Conservation (phyloP, 2,329 filamentous ascomycete genomes). For the Venturia carpophila region DNA sequence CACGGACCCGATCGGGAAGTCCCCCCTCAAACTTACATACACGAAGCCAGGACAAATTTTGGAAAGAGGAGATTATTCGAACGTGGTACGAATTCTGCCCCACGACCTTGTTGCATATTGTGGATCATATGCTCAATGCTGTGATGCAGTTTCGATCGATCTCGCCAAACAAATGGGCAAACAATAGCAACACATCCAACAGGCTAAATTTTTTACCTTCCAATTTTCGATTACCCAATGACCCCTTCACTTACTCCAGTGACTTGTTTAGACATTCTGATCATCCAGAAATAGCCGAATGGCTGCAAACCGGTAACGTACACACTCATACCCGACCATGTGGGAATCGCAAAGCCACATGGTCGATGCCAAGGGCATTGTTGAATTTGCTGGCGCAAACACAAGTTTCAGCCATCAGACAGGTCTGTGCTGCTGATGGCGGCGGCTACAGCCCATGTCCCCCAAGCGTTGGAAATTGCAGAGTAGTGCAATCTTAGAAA, state of each 20-base stretch:
- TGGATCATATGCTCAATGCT: background rate
- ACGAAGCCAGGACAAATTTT: background rate
- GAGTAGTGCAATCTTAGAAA: background rate
- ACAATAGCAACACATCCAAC: background rate
- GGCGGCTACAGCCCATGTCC: background rate
- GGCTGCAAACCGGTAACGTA: background rate
- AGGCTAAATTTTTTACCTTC: background rate
- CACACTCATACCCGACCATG: background rate
- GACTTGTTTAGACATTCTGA: constrained; percentile 8
- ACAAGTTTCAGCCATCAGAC: constrained; percentile 1
- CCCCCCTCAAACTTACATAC: background rate
- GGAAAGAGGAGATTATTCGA: background rate
- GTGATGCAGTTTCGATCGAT: background rate
- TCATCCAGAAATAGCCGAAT: background rate
- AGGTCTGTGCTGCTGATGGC: background rate
- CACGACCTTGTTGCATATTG: background rate
- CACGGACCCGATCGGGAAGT: background rate
- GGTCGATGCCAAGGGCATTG: background rate
- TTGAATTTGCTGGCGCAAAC: background rate
- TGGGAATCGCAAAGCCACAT: background rate
- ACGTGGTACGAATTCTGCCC: background rate
- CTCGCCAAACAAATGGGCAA: background rate
- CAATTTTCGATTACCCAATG: background rate
- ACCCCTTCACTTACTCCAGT: background rate
- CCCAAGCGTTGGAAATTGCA: background rate